Percentiles rank a stretch among this genome's conserved stretches.
Evolutionary conservation across 2,329 filamentous ascomycete genomes (phyloP).

Genomic region (Waltergamsia citrina): DNA sequence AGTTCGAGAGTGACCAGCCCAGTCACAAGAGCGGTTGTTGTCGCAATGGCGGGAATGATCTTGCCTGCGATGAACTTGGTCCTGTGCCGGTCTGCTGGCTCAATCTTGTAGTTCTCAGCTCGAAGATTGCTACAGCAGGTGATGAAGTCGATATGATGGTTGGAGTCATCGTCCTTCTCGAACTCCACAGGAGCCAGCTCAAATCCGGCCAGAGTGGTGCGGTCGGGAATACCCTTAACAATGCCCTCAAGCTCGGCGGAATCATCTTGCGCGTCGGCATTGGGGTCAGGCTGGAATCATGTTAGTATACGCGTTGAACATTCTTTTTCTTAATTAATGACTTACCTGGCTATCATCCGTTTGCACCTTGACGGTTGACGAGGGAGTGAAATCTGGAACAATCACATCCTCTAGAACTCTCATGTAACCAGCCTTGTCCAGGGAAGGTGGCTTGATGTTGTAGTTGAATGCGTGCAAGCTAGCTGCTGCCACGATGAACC

Average conservation of each 20-base stretch:
- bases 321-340: no score
- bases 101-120: slow-evolving; percentile 96
- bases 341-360: slow-evolving; percentile 82
- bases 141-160: slow-evolving; percentile 98
- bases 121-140: slow-evolving; percentile 93
- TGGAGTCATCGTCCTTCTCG: slow-evolving; percentile 97
- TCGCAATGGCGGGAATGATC: slow-evolving; percentile 97
- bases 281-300: no score
- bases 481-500: slow-evolving; percentile 78
- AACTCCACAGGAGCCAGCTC: slow-evolving; percentile 90
- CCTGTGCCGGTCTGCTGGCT: slow-evolving; percentile 86
- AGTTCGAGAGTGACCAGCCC: slow-evolving; percentile 87
- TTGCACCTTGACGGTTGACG: slow-evolving; percentile 90
- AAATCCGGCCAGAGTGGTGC: slow-evolving; percentile 77
- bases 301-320: no score
- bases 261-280: slow-evolving; percentile 63
- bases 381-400: slow-evolving; percentile 87
- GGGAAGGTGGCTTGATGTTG: slow-evolving; percentile 76
- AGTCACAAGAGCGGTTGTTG: slow-evolving; percentile 90
- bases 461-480: slow-evolving; percentile 98
- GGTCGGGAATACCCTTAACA: slow-evolving; percentile 61
- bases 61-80: slow-evolving; percentile 99
- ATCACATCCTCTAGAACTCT: slow-evolving; percentile 87
- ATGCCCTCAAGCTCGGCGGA: slow-evolving; percentile 67
- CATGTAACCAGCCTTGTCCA: slow-evolving; percentile 60